A percentile compares a stretch with the other conserved stretches of the same genome.
These are phyloP conservation scores for Sclerotinia spermophila DNA, from an alignment of 2,329 filamentous ascomycete species.

Conservation along the genomic window DNA sequence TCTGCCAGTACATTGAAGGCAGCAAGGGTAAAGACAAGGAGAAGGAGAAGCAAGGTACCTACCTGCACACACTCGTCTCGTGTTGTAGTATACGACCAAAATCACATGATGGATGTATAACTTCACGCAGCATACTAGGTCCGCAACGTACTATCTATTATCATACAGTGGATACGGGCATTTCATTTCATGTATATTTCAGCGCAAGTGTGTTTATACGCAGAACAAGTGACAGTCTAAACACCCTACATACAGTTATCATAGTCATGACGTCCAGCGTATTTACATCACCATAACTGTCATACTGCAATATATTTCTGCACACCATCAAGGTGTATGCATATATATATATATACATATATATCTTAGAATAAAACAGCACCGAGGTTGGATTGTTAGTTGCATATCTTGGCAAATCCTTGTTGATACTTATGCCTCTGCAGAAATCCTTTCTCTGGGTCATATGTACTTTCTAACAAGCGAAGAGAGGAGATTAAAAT, in stretches of 20 bases:
- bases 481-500: not conserved
- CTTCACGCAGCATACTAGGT: constrained; percentile 4
- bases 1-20: not conserved
- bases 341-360: not conserved
- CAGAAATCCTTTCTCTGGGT: not conserved
- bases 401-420: not conserved
- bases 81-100: constrained; percentile 5
- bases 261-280: not conserved
- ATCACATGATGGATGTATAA: constrained; percentile 15
- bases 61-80: constrained; percentile 1
- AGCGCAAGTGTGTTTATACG: not conserved
- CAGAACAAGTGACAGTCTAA: not conserved
- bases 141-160: not conserved
- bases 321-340: not conserved
- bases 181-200: not conserved
- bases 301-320: not conserved
- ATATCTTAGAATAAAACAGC: not conserved
- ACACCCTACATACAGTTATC: not conserved
- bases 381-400: not conserved
- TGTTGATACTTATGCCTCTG: not conserved
- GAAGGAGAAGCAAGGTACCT: not conserved
- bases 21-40: not conserved
- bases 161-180: constrained; percentile 1
- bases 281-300: not conserved
- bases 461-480: not conserved